These are phyloP conservation scores for Nemania bipapillata DNA, from an alignment of 2,329 filamentous ascomycete genomes.

Conservation along the genomic window DNA sequence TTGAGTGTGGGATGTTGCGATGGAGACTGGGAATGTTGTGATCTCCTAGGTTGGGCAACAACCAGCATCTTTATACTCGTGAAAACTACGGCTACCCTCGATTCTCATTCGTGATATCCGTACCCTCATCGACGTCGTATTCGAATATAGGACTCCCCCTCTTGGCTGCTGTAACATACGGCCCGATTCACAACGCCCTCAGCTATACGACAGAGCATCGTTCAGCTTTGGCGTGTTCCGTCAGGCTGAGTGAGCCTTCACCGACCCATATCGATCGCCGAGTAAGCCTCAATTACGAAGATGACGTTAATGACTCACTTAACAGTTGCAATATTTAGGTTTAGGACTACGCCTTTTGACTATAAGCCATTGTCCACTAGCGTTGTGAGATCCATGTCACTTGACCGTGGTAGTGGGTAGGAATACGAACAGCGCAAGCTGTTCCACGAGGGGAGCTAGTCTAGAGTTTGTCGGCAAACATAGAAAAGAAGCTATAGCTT, in stretches of 20 bases:
- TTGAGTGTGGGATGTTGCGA: conserved; percentile 23
- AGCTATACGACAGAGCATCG: neutral
- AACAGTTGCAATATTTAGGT: conserved; percentile 14
- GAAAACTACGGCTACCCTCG: neutral
- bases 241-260: conserved; percentile 16
- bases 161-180: neutral
- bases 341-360: conserved; percentile 13
- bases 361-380: conserved; percentile 24
- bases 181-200: conserved; percentile 2
- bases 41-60: conserved; percentile 10
- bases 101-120: neutral
- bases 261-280: conserved; percentile 8
- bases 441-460: conserved; percentile 8
- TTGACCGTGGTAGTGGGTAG: conserved; percentile 16
- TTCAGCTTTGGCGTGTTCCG: conserved; percentile 13
- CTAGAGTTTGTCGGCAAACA: neutral
- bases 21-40: conserved; percentile 27
- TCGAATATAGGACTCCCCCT: neutral
- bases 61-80: conserved; percentile 25
- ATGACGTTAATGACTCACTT: neutral
- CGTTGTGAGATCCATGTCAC: conserved; percentile 21
- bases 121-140: neutral
- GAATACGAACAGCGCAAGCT: conserved; percentile 23
- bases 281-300: conserved; percentile 14
- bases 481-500: neutral